Percentiles rank a stretch among this genome's conserved stretches.
Evolutionary conservation across 208 protist species (phyloP).

Genomic region (Entamoeba invadens): DNA sequence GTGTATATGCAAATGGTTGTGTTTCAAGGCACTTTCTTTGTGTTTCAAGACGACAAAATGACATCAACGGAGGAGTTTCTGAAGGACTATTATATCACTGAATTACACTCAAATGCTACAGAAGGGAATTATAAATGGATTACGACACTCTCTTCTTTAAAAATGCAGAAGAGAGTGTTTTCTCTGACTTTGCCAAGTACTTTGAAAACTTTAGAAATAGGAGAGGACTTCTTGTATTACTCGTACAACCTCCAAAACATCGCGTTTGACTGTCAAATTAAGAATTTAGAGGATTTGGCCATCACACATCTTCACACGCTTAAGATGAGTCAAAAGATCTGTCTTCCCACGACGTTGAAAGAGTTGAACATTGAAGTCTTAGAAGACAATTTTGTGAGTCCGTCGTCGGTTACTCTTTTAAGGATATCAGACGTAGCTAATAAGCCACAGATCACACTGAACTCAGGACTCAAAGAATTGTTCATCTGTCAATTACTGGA

Average conservation of each 20-base stretch:
- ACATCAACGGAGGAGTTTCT: neutral
- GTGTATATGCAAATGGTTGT: neutral
- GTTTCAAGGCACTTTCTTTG: neutral
- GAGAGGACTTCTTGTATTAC: neutral
- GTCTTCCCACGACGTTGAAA: neutral
- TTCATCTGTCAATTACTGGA: neutral
- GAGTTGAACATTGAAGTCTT: neutral
- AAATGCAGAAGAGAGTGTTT: neutral
- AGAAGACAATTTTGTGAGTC: neutral
- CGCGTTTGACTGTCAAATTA: neutral
- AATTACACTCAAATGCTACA: neutral
- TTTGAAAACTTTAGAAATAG: neutral
- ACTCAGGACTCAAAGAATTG: neutral
- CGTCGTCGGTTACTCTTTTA: neutral
- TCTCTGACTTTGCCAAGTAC: neutral
- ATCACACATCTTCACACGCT: neutral
- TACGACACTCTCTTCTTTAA: neutral
- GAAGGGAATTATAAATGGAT: neutral
- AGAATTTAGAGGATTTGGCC: neutral
- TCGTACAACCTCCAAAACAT: neutral
- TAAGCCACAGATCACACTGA: neutral
- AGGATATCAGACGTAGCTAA: neutral
- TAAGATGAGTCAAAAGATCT: neutral
- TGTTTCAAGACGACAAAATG: neutral
- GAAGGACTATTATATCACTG: neutral